phyloP scores from a whole-genome alignment of 164 flowering plant species.

The Echeveria elegans region DNA sequence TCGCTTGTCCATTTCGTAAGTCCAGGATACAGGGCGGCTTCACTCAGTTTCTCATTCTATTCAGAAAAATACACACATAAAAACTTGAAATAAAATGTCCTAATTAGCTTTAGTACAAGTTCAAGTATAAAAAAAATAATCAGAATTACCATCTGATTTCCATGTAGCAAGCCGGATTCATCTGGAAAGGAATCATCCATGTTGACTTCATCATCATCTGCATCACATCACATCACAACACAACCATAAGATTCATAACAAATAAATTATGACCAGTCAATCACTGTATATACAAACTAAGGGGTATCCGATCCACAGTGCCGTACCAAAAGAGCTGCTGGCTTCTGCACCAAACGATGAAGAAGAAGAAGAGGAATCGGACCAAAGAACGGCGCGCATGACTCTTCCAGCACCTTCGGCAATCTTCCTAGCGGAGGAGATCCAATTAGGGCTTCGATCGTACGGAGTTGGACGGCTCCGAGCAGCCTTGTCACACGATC shows the following conservation, averaged over 20 bases:
- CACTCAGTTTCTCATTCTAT: background rate
- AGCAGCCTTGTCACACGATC: background rate
- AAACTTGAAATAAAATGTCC: background rate
- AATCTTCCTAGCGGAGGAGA: background rate
- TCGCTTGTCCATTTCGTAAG: conserved; percentile 3
- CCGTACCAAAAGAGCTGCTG: background rate
- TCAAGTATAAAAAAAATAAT: background rate
- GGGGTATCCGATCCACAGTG: background rate
- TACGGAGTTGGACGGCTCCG: background rate
- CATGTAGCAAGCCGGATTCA: background rate
- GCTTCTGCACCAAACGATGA: background rate
- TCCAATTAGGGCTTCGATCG: conserved; percentile 3
- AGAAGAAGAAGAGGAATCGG: background rate
- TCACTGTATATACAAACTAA: background rate
- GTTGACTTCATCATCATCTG: background rate
- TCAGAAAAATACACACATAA: background rate
- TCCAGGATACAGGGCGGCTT: background rate
- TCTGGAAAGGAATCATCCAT: background rate
- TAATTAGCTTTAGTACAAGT: background rate
- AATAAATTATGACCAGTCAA: background rate
- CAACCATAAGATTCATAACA: background rate
- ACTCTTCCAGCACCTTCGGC: conserved; percentile 3
- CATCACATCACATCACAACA: background rate
- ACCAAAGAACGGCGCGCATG: background rate
- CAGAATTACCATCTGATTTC: background rate